A percentile compares a stretch with the other conserved stretches of the same genome.
phyloP scores from a whole-genome alignment of 495 filamentous ascomycete species.

The Parathielavia appendiculata region DNA sequence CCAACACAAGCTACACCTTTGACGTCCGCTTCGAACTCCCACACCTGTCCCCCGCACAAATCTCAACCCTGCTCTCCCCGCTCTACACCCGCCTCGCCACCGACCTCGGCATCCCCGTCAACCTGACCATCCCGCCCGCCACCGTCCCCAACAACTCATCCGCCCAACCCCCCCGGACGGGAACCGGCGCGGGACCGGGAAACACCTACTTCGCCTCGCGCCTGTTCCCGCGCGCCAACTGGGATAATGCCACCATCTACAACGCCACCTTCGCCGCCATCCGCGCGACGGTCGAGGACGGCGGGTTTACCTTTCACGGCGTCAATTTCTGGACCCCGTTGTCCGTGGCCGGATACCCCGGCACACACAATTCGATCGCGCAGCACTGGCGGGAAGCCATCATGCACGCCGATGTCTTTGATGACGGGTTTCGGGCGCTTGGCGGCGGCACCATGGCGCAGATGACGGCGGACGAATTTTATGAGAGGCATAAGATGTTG shows the following conservation, averaged over 20 bases:
- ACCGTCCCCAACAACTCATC: constrained; percentile 17
- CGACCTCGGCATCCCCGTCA: constrained; percentile 30
- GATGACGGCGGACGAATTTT: background rate
- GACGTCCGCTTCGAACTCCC: constrained; percentile 30
- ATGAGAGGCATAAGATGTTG: constrained; percentile 7
- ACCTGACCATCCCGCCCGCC: constrained; percentile 22
- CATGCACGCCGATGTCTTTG: constrained; percentile 50
- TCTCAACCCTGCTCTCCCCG: constrained; percentile 26
- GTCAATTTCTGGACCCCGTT: constrained; percentile 37
- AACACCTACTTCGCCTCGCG: constrained; percentile 42
- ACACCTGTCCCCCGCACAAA: constrained; percentile 16
- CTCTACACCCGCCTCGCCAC: constrained; percentile 14
- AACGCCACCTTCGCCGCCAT: constrained; percentile 40
- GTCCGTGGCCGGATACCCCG: constrained; percentile 32
- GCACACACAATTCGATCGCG: no score
- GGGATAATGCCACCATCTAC: constrained; percentile 30
- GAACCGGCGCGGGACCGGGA: constrained; percentile 18
- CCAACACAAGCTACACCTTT: constrained; percentile 28
- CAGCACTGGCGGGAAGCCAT: constrained; percentile 50
- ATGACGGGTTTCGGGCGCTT: no score
- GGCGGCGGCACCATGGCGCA: constrained; percentile 18
- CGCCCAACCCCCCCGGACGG: no score
- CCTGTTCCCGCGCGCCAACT: constrained; percentile 46
- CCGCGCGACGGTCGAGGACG: constrained; percentile 35
- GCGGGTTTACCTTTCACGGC: constrained; percentile 41